Evolutionary conservation across 208 protist genomes (phyloP).

Genomic region (Leishmania tarentolae): DNA sequence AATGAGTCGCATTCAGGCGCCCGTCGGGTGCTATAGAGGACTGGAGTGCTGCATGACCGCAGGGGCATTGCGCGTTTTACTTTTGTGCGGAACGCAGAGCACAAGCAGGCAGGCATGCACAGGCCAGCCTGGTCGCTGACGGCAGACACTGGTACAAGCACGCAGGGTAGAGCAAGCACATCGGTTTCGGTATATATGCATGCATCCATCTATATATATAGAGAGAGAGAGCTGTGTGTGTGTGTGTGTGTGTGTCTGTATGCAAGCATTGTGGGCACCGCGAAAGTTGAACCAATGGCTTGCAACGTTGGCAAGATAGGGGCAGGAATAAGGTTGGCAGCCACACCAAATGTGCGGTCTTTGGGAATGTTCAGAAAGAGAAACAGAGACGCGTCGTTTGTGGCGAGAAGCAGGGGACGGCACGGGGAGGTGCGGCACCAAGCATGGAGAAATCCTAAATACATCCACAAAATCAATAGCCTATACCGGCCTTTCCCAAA

Average conservation of each 20-base stretch:
- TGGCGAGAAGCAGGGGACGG: constrained; percentile 4
- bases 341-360: background rate
- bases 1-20: background rate
- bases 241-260: background rate
- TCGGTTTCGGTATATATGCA: background rate
- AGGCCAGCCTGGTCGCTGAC: background rate
- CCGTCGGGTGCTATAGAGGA: background rate
- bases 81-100: background rate
- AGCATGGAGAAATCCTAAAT: background rate
- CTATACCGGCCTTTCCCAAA: background rate
- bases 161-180: background rate
- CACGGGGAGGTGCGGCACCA: background rate
- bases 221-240: no score
- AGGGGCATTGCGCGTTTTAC: no score
- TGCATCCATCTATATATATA: background rate
- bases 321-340: background rate
- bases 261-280: background rate
- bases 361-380: background rate
- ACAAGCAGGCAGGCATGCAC: background rate
- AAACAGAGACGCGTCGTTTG: constrained; percentile 7
- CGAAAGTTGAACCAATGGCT: background rate
- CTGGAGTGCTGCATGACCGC: background rate
- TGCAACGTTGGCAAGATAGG: background rate
- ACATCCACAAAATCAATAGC: background rate
- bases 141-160: background rate